Evolutionary conservation across 1,284 basidiomycete genomes (phyloP), one percentile per base, ranked within the genome.

Genomic region (Naganishia sp.): DNA sequence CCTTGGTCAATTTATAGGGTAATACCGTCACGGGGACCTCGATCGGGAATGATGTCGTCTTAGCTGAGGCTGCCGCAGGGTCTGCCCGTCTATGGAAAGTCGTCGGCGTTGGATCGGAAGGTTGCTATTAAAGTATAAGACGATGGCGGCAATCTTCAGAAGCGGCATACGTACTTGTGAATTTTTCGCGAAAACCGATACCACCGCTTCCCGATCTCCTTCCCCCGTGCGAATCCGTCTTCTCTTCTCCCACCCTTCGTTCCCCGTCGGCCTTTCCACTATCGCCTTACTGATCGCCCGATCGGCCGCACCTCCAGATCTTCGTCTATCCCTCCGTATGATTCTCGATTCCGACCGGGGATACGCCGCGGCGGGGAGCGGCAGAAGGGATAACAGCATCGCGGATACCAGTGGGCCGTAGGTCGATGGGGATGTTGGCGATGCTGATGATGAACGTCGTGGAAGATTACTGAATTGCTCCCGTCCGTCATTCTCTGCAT

Each of bases 1-100:
- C 63, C 49, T 70, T 65, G 17, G 71, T 75, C 31, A 76, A 54
- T n/a, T 72, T 69, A 56, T 71, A 74, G 4, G 76, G 76, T 7
- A 77, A 66, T 11, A 62, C 61, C 3, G 72, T 74, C 53, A 73
- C 74, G 10, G 61, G 51, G 7, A 63, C 61, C 18, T 45, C 31
- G 17, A 63, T 54, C 42, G 61, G 61, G 21, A 53, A 46, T 15
- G 45, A n/a, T 18, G 61, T 63, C 7, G 41, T 46, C 10, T 18
- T 21, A 21, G 51, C 13, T 2, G 61, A 45, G 21, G 52, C 21
- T 17, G 52, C 18, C 2, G 50, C 49, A n/a, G 47, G 17, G 21
- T 21, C 50, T 32, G 25, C 52, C 9, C 50, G 60, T 62, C 18
- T 15, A 9, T 63, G n/a, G 39, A 47, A 15, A 15, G 32, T 46